Base-by-base conservation (phyloP, 1,284 basidiomycete species). In the Psilocybe mexicana region DNA sequence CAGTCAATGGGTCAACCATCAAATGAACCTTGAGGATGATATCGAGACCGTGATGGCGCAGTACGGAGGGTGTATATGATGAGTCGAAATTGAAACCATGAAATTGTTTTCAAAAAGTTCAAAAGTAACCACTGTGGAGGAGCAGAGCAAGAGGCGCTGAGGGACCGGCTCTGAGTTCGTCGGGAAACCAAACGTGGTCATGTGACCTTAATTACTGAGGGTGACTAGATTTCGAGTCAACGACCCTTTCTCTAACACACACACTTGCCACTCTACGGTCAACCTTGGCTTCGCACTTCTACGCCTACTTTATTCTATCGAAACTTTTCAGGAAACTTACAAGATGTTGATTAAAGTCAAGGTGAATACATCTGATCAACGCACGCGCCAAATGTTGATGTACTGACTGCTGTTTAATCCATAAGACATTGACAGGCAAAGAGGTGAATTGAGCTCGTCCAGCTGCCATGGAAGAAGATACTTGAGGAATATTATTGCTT, bases 391-490 rank as follows among this genome's bases (percentile, higher is more conserved):
- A 59, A 55, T 61, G 56, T 35, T 30, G 33, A 50, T 18, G 24
- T 42, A 52, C 54, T 64, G 57, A 58, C 61, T 54, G 55, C 10
- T 42, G 7, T 36, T 55, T n/a, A 38, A 40, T 47, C 33, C 23
- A 18, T 6, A 33, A 96, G 93, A 96, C 94, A 44, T 83, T 96
- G 30, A 96, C 94, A 47, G 94, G 93, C 63, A 95, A 95, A 75
- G 93, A 94, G 86, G 93, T 93, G 65, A 63, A 79, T 52, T 47
- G 12, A 11, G 10, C 8, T 33, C 30, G 6, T n/a, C 2, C 25
- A 23, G 49, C 58, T 12, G n/a, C 55, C 36, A 33, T 38, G 14
- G 30, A 55, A 52, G 58, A 62, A 62, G 58, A 52, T 38, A 51
- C 52, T 23, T 10, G 28, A 14, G 23, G 33, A 8, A 23, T 18